Conservation (phyloP, 2,329 filamentous ascomycete species). For the Phaeosphaeria sp. region DNA sequence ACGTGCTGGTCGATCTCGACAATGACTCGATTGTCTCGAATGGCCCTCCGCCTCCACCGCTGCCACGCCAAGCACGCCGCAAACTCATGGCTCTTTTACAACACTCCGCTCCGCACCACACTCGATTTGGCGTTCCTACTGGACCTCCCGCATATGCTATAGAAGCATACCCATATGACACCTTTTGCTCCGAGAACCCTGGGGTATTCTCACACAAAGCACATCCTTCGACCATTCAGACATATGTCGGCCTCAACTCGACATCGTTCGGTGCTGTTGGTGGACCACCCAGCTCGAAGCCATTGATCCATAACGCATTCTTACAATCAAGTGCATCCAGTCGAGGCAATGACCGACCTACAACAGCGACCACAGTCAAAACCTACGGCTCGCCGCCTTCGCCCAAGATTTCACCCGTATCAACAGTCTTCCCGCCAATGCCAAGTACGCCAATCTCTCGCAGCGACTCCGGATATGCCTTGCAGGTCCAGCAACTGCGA, state of each 20-base stretch:
- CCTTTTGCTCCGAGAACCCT: constrained; percentile 86
- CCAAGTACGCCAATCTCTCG: constrained; percentile 82
- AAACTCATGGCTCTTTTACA: constrained; percentile 91
- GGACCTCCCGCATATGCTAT: constrained; percentile 92
- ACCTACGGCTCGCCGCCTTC: constrained; percentile 61
- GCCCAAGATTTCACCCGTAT: constrained; percentile 74
- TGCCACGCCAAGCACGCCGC: constrained; percentile 87
- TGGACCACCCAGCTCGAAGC: constrained; percentile 57
- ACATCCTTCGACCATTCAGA: constrained; percentile 75
- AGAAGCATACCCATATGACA: constrained; percentile 89
- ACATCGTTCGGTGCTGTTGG: constrained; percentile 79
- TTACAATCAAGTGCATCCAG: constrained; percentile 74
- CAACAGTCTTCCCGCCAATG: constrained; percentile 76
- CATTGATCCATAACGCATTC: constrained; percentile 91
- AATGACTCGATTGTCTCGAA: constrained; percentile 89
- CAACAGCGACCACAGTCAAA: constrained; percentile 50
- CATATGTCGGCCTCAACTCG: constrained; percentile 89
- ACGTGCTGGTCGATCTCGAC: constrained; percentile 92
- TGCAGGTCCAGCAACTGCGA: constrained; percentile 77
- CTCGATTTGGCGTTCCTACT: constrained; percentile 82
- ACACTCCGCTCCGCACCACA: constrained; percentile 86
- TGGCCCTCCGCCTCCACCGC: constrained; percentile 71
- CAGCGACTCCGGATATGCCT: constrained; percentile 88
- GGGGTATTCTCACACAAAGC: constrained; percentile 78
- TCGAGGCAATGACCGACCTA: constrained; percentile 72